Percentiles rank a stretch among this genome's conserved stretches.
Conservation (phyloP, 2,329 filamentous ascomycete genomes). For the Mariannaea elegans region DNA sequence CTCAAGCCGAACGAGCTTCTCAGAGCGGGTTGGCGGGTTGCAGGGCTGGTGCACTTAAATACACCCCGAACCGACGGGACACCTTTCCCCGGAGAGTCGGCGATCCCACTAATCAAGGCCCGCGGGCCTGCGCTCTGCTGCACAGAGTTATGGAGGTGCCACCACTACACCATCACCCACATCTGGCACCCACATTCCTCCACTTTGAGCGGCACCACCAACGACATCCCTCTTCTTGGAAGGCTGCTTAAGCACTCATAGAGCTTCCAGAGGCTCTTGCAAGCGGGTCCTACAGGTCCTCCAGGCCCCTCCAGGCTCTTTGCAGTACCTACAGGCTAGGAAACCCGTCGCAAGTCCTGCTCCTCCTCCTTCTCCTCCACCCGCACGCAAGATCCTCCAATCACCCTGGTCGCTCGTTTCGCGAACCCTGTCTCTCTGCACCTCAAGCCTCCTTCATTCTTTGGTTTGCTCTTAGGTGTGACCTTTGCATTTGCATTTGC, state of each 20-base stretch:
- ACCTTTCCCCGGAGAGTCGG: slow-evolving; percentile 5
- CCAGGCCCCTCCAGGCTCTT: background rate
- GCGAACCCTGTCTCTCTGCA: slow-evolving; percentile 36
- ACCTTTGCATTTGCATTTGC: slow-evolving; percentile 21
- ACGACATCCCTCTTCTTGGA: background rate
- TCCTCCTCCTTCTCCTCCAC: slow-evolving; percentile 29
- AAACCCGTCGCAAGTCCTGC: slow-evolving; percentile 22
- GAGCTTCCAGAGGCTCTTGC: background rate
- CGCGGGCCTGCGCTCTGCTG: background rate
- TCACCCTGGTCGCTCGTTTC: slow-evolving; percentile 33
- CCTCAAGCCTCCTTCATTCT: slow-evolving; percentile 38
- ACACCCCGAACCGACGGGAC: background rate
- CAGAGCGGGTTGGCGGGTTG: slow-evolving; percentile 6
- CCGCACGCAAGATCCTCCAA: slow-evolving; percentile 38
- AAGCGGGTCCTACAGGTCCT: background rate
- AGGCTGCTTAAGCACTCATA: background rate
- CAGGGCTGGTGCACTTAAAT: slow-evolving; percentile 12
- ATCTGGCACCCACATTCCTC: slow-evolving; percentile 5
- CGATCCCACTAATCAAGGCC: slow-evolving; percentile 16
- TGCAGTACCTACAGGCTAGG: background rate
- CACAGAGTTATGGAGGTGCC: background rate
- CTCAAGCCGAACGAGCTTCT: slow-evolving; percentile 9
- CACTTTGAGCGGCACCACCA: slow-evolving; percentile 8
- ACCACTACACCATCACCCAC: slow-evolving; percentile 6
- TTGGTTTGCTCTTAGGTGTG: slow-evolving; percentile 17